Percentiles rank a stretch among this genome's conserved stretches.
phyloP scores from a whole-genome alignment of 441 rosid genomes.

The Macaranga tanarius region DNA sequence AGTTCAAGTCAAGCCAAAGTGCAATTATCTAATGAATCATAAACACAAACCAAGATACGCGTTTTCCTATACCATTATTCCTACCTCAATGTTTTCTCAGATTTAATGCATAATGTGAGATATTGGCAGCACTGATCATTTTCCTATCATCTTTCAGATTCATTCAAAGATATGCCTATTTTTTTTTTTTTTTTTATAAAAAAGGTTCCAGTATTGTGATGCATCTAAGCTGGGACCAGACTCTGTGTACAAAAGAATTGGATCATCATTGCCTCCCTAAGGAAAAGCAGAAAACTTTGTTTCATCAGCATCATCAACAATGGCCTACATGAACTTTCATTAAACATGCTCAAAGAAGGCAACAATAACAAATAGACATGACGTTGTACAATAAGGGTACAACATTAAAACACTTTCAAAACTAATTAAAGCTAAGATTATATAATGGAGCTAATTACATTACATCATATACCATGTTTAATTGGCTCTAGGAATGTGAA shows the following conservation, averaged over 20 bases:
- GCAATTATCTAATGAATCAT: not conserved
- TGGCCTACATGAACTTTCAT: not conserved
- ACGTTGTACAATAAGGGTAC: not conserved
- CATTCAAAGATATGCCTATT: not conserved
- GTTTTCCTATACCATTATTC: no score
- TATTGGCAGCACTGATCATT: not conserved
- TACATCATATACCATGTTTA: no score
- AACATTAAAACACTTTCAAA: no score
- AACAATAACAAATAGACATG: not conserved
- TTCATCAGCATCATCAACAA: slow-evolving; percentile 1
- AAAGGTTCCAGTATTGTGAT: not conserved
- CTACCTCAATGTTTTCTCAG: no score
- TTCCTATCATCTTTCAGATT: not conserved
- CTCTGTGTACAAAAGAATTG: not conserved
- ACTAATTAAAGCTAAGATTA: no score
- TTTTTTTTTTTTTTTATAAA: not conserved
- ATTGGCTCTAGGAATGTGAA: no score
- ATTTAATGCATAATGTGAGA: no score
- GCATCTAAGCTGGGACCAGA: not conserved
- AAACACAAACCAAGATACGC: no score
- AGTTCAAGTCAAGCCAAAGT: not conserved
- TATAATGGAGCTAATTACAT: no score
- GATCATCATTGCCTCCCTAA: not conserved
- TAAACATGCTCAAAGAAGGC: slow-evolving; percentile 8
- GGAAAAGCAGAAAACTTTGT: not conserved